A percentile compares a stretch with the other conserved stretches of the same genome.
phyloP scores from a whole-genome alignment of 305 asterid genomes.

The Fraxinus albicans region DNA sequence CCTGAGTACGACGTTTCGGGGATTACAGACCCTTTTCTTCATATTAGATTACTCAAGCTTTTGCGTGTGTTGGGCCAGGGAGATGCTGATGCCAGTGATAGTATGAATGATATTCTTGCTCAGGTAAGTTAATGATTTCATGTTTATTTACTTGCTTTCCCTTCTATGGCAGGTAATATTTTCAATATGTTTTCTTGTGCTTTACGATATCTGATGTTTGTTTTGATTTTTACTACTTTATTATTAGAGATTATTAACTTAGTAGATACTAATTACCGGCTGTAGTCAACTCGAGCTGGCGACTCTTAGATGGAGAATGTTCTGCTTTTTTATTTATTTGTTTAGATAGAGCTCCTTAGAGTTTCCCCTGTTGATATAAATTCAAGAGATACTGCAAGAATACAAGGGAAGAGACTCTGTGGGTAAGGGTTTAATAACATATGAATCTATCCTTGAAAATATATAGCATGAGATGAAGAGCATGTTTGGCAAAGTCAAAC shows the following conservation, averaged over 20 bases:
- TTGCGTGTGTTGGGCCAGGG: conserved; percentile 83
- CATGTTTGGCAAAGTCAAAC: background rate
- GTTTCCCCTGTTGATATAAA: background rate
- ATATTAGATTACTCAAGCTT: conserved; percentile 78
- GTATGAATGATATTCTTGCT: conserved; percentile 96
- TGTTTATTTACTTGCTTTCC: conserved; percentile 3
- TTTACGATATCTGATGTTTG: background rate
- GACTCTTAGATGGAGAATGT: background rate
- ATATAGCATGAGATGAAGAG: background rate
- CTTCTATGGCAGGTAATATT: background rate
- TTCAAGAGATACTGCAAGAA: background rate
- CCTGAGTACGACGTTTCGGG: conserved; percentile 98
- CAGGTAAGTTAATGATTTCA: conserved; percentile 58
- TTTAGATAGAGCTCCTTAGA: background rate
- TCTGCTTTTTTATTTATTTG: background rate
- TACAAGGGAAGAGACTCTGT: background rate
- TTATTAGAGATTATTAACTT: background rate
- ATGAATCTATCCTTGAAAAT: background rate
- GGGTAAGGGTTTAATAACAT: background rate
- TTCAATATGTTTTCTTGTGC: background rate
- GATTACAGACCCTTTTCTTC: conserved; percentile 94
- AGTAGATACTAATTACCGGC: background rate
- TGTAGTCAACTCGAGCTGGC: background rate
- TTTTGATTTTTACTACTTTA: background rate
- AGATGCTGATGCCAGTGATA: conserved; percentile 94